phyloP scores from a whole-genome alignment of 2,329 filamentous ascomycete genomes.

The Microdochium trichocladiopsis region DNA sequence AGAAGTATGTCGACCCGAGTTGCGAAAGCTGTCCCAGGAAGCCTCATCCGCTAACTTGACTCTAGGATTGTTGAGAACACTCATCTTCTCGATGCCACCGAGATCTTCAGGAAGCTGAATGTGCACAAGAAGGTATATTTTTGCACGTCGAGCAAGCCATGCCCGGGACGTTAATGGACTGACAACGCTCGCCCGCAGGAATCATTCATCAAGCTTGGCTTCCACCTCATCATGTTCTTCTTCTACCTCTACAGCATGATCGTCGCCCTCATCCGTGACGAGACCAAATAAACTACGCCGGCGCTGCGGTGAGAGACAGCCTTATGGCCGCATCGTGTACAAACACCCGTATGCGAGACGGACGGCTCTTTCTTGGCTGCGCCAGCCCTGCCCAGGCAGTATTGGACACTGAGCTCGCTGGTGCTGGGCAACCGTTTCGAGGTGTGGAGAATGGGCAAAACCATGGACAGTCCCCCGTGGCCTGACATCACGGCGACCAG shows the following conservation, averaged over 20 bases:
- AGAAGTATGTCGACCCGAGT: constrained; percentile 77
- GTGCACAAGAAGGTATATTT: constrained; percentile 87
- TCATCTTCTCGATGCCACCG: constrained; percentile 92
- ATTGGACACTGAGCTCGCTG: background rate
- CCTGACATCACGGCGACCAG: constrained; percentile 5
- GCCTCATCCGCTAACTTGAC: constrained; percentile 22
- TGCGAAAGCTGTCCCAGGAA: too few relatives aligned
- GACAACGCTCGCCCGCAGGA: constrained; percentile 50
- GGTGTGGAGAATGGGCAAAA: background rate
- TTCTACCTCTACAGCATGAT: constrained; percentile 99
- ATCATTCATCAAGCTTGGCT: constrained; percentile 98
- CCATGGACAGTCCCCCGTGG: background rate
- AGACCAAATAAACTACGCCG: constrained; percentile 60
- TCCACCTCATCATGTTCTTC: constrained; percentile 99
- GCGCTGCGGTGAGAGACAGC: constrained; percentile 6
- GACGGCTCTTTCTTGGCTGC: background rate
- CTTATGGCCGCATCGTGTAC: background rate
- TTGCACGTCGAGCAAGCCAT: too few relatives aligned
- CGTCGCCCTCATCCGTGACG: constrained; percentile 92
- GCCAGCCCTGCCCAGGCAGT: background rate
- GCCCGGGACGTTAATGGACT: background rate
- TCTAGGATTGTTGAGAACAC: constrained; percentile 91
- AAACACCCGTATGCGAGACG: background rate
- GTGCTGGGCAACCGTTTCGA: background rate
- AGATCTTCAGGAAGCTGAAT: constrained; percentile 98